These are phyloP conservation scores for Botrytis galanthina DNA, from an alignment of 2,329 filamentous ascomycete species.

Conservation along the genomic window DNA sequence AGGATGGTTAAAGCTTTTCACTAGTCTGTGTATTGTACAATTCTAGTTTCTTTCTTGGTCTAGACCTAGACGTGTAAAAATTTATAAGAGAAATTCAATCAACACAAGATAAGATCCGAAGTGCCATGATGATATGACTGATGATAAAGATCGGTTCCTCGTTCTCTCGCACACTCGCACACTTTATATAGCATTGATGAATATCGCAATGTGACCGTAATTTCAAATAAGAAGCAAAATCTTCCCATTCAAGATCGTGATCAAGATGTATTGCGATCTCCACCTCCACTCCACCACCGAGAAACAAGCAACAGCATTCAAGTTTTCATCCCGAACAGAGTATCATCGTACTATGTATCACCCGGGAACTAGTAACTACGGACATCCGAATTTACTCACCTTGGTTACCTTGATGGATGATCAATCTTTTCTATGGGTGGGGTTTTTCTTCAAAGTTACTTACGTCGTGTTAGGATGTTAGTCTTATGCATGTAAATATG, in stretches of 20 bases:
- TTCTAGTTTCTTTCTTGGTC: neutral
- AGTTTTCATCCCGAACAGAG: neutral
- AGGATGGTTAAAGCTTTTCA: neutral
- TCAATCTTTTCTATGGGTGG: neutral
- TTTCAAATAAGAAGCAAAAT: neutral
- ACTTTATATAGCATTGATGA: neutral
- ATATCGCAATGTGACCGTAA: neutral
- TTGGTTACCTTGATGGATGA: neutral
- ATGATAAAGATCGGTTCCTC: neutral
- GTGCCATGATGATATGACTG: neutral
- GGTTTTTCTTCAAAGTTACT: accelerated
- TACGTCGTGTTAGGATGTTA: neutral
- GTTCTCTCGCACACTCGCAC: neutral
- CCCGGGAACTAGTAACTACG: neutral
- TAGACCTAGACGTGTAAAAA: neutral
- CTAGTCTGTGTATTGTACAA: neutral
- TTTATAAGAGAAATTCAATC: neutral
- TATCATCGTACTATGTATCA: neutral
- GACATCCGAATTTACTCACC: neutral
- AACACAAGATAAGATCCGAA: neutral
- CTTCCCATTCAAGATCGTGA: neutral
- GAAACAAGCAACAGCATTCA: neutral
- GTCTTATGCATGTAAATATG: neutral
- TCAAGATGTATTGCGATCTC: neutral
- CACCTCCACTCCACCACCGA: neutral